Conservation (phyloP, 495 filamentous ascomycete genomes). For the Hypoxylon rickii region DNA sequence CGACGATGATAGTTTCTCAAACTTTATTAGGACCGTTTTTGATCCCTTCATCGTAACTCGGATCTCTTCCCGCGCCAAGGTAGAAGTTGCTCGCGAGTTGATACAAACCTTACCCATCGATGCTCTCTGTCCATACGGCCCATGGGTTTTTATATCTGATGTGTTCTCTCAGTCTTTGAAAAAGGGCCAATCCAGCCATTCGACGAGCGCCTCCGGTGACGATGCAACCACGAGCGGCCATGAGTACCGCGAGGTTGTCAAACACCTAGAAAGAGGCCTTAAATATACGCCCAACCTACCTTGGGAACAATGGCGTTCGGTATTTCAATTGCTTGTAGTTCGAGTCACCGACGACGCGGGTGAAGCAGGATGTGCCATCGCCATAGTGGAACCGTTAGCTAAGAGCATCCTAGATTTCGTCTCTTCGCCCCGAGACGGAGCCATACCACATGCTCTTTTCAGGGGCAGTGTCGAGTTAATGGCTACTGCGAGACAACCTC, state of each 20-base stretch:
- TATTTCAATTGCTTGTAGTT: conserved; percentile 63
- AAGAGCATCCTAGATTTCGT: conserved; percentile 47
- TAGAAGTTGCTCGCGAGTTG: conserved; percentile 49
- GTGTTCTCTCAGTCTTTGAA: conserved; percentile 35
- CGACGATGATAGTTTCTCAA: conserved; percentile 48
- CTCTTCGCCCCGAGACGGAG: not conserved
- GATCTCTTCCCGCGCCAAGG: conserved; percentile 40
- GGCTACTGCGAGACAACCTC: conserved; percentile 48
- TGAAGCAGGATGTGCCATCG: conserved; percentile 61
- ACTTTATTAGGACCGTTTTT: conserved; percentile 48
- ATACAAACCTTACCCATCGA: conserved; percentile 45
- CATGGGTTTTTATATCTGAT: conserved; percentile 49
- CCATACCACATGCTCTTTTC: conserved; percentile 30
- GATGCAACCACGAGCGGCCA: conserved; percentile 48
- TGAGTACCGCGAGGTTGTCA: conserved; percentile 72
- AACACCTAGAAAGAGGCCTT: conserved; percentile 67
- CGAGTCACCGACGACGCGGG: conserved; percentile 68
- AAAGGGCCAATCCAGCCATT: conserved; percentile 38
- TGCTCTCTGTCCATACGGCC: conserved; percentile 42
- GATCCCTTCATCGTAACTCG: conserved; percentile 45
- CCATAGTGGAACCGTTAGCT: conserved; percentile 73
- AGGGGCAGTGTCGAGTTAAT: conserved; percentile 42
- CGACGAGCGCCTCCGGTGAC: conserved; percentile 39
- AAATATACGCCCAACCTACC: conserved; percentile 50
- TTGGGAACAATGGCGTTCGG: conserved; percentile 60